phyloP scores from a whole-genome alignment of 257 asterid species.

The Nicotiana undulata region DNA sequence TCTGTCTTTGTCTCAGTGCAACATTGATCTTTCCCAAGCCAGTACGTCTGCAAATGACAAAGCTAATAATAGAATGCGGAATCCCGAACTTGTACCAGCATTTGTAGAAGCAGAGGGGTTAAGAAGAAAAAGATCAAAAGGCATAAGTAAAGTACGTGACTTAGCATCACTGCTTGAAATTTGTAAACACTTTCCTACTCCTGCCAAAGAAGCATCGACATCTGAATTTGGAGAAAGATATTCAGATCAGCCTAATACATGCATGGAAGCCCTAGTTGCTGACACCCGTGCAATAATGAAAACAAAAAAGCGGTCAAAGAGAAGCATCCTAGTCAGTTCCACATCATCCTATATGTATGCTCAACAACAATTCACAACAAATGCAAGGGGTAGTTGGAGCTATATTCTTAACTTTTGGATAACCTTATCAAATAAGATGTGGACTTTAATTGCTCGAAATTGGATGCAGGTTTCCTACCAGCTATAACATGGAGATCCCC shows the following conservation, averaged over 20 bases:
- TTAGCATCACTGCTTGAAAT: conserved; percentile 37
- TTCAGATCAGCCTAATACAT: conserved; percentile 30
- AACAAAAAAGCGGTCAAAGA: conserved; percentile 57
- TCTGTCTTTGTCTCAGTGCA: conserved; percentile 19
- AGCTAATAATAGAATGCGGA: conserved; percentile 22
- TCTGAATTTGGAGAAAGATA: conserved; percentile 8
- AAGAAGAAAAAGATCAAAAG: conserved; percentile 50
- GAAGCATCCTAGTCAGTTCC: conserved; percentile 35
- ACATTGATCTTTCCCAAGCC: conserved; percentile 17
- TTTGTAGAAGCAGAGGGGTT: conserved; percentile 32
- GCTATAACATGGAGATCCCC: conserved; percentile 46
- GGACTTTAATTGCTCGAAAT: conserved; percentile 1
- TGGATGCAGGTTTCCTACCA: conserved; percentile 51
- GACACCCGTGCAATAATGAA: conserved; percentile 29
- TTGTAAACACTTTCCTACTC: conserved; percentile 28
- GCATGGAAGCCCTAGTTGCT: conserved; percentile 53
- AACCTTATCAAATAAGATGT: neutral
- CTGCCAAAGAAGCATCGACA: conserved; percentile 22
- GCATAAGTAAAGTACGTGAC: conserved; percentile 36
- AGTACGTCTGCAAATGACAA: neutral
- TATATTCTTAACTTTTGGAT: neutral
- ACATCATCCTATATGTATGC: conserved; percentile 25
- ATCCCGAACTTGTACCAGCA: conserved; percentile 29
- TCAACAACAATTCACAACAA: conserved; percentile 21
- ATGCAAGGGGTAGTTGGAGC: conserved; percentile 29